phyloP scores from a whole-genome alignment of 768 basidiomycete genomes.

The Tricholoma terreum region DNA sequence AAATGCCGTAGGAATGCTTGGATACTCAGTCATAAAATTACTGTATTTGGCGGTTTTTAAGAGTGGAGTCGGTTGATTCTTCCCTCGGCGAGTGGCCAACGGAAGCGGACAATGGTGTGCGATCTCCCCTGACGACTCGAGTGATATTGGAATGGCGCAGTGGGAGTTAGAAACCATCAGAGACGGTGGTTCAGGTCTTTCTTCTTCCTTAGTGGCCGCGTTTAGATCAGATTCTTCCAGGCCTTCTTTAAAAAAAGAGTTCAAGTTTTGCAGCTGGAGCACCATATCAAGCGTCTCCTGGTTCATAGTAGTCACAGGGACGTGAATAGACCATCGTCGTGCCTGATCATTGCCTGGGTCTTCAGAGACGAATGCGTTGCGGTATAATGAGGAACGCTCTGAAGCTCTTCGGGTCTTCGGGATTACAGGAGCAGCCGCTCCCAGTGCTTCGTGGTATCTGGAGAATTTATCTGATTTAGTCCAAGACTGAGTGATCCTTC shows the following conservation, averaged over 20 bases:
- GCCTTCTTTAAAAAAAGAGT: slow-evolving; percentile 36
- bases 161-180: slow-evolving; percentile 44
- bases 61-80: slow-evolving; percentile 30
- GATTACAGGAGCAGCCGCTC: neutral
- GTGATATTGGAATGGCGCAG: slow-evolving; percentile 33
- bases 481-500: neutral
- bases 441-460: neutral
- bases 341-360: slow-evolving; percentile 24
- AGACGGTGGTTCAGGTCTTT: slow-evolving; percentile 29
- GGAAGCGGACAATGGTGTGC: slow-evolving; percentile 16
- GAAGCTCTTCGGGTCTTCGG: slow-evolving; percentile 1
- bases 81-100: slow-evolving; percentile 39
- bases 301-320: slow-evolving; percentile 32
- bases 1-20: slow-evolving; percentile 43
- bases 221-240: slow-evolving; percentile 15
- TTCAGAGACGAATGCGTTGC: slow-evolving; percentile 33
- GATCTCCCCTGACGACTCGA: slow-evolving; percentile 31
- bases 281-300: slow-evolving; percentile 40
- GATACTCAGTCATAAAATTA: slow-evolving; percentile 28
- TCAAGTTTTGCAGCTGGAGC: slow-evolving; percentile 36
- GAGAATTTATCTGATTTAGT: too few species aligned
- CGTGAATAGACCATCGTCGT: slow-evolving; percentile 31
- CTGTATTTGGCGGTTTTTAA: slow-evolving; percentile 13
- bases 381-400: slow-evolving; percentile 15
- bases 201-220: slow-evolving; percentile 15